These are phyloP conservation scores for Mortierella sp. DNA, from an alignment of 371 early-diverging fungal genomes.

Conservation along the genomic window DNA sequence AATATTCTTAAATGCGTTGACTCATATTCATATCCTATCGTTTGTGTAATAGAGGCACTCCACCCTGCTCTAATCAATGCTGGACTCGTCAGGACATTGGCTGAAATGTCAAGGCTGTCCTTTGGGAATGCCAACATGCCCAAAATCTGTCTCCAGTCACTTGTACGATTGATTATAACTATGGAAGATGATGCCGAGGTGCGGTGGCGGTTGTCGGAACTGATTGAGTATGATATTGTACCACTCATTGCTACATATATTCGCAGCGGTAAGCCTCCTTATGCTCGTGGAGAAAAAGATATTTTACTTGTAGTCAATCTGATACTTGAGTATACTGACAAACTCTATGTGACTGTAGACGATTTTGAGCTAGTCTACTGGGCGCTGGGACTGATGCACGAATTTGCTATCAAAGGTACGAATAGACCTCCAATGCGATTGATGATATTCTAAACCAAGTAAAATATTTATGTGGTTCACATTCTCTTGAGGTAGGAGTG, in stretches of 20 bases:
- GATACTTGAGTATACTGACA: not conserved
- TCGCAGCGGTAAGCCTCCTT: constrained; percentile 66
- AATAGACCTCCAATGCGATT: not conserved
- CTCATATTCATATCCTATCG: not conserved
- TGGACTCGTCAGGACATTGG: constrained; percentile 74
- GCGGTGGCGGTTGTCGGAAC: constrained; percentile 59
- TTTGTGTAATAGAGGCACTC: constrained; percentile 59
- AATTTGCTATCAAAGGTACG: constrained; percentile 78
- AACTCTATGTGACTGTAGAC: constrained; percentile 56
- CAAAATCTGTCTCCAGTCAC: constrained; percentile 83
- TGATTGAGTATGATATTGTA: constrained; percentile 77
- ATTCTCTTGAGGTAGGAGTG: constrained; percentile 55
- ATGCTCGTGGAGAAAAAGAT: not conserved
- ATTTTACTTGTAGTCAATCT: not conserved
- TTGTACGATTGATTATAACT: constrained; percentile 81
- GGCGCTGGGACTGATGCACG: constrained; percentile 86
- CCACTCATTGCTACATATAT: constrained; percentile 77
- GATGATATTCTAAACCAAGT: not conserved
- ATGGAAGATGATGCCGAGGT: constrained; percentile 57
- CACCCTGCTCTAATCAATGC: constrained; percentile 69
- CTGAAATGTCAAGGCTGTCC: constrained; percentile 76
- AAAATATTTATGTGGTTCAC: not conserved
- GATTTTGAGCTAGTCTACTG: constrained; percentile 87
- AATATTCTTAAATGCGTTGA: not conserved
- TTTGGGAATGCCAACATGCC: constrained; percentile 90